Base-by-base conservation (phyloP, 345 rosid genomes). In the Populus simonii region DNA sequence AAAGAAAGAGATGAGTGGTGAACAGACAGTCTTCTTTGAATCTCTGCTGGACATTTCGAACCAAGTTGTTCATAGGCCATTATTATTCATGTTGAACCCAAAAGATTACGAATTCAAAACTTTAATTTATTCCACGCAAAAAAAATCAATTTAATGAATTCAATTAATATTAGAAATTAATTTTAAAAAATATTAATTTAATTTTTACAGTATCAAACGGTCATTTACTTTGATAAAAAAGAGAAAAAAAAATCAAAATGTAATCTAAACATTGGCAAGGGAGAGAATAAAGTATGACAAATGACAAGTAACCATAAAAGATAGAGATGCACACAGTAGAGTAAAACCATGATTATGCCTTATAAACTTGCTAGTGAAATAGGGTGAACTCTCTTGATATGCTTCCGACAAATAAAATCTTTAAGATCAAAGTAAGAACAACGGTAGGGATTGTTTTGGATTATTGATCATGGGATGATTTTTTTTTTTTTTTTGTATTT, bases 401-500 rank as follows among this genome's bases (percentile, higher is more conserved):
- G 77, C 78, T 78, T 66, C 83, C 75, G 84, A 87, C 92, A 84
- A 80, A 73, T 74, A 82, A 76, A 74, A 83, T 81, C 74, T 84
- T 79, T 76, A 22, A 25, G 62, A 70, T 74, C 74, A 79, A 78
- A 82, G 73, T 74, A 41, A 29, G 20, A 73, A 62, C 78, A 25
- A 9, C 20, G 70, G 29, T 70, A 43, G 76, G 75, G 81, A 66
- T 66, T 69, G 71, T 80, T 77, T 75, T 76, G 20, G 61, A 80
- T 73, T 17, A 33, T 85, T 74, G 83, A 85, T 81, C 74, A 70
- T 69, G 75, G 31, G 68, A 72, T 84, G 47, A 80, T 82, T 76
- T 47, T 29, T 47, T 45, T 63, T 45, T 63, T 25, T 45, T 47
- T 41, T 53, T 38, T 87, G 86, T 76, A 49, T 68, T 39, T 1